Evolutionary conservation across 805 yeast genomes (phyloP), one percentile per base, ranked within the genome.

Genomic region (Maudiozyma turicensis): DNA sequence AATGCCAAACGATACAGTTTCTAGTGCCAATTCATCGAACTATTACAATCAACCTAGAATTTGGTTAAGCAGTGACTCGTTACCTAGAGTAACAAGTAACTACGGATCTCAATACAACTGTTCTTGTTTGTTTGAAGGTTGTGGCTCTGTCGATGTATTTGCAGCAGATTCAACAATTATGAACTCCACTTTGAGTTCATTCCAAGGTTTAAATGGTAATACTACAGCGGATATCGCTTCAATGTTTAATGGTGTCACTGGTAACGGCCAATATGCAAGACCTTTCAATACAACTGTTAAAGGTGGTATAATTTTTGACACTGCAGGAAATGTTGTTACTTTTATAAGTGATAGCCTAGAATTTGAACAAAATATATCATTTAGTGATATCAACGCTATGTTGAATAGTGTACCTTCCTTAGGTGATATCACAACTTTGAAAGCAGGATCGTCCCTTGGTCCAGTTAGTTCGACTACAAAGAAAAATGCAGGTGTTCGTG

Each of bases 81-180:
- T 82, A 49, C 84, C 87, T 52, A 74, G 88, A 69, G 81, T 87
- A 13, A 68, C 87, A 2, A 86, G 81, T 63, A 81, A 82, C 60
- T 40, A 40, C 26, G 77, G 60, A 13, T 40, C 64, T 7, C 76
- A 76, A 54, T 67, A 67, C 33, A 77, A 76, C 59, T 82, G 88
- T 63, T 81, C 86, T 11, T 80, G 86, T 57, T 81, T 87, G 86
- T 71, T 73, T 46, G 73, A 82, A 14, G 89, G 88, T 6, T 81
- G 87, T 64, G 87, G 88, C 59, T 87, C 81, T 62, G 80, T 81
- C 55, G 87, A 82, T 63, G 74, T 81, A 54, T 82, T 82, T 39
- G 14, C 42, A 28, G 42, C 42, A 8, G 20, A 39, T 39, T 26
- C 28, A 15, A 39, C 86, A 8, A 76, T 76, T 50, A 72, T 84